These are phyloP conservation scores for Lactarius deliciosus DNA, from an alignment of 768 basidiomycete genomes.

Conservation along the genomic window DNA sequence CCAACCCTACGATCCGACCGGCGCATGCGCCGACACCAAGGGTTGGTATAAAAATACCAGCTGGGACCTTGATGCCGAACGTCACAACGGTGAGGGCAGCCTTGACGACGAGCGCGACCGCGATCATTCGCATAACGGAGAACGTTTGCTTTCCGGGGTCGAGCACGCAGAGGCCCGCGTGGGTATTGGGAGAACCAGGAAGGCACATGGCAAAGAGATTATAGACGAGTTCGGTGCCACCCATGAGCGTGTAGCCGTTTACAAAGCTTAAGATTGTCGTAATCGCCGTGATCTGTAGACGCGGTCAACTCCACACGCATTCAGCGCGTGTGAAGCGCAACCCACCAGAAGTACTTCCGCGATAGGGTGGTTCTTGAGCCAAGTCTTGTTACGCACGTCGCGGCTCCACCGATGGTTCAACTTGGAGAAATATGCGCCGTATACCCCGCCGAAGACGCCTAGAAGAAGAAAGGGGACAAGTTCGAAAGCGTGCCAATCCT, in stretches of 20 bases:
- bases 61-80: slow-evolving; percentile 88
- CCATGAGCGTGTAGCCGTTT: slow-evolving; percentile 90
- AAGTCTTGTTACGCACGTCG: slow-evolving; percentile 76
- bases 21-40: slow-evolving; percentile 94
- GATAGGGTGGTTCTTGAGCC: slow-evolving; percentile 77
- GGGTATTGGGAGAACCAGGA: slow-evolving; percentile 50
- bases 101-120: slow-evolving; percentile 80
- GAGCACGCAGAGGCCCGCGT: slow-evolving; percentile 69
- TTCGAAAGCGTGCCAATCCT: slow-evolving; percentile 95
- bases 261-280: slow-evolving; percentile 81
- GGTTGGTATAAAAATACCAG: slow-evolving; percentile 96
- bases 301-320: slow-evolving; percentile 8
- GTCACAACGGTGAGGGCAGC: slow-evolving; percentile 80
- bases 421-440: slow-evolving; percentile 92
- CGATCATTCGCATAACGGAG: slow-evolving; percentile 62
- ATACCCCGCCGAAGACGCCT: slow-evolving; percentile 90
- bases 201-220: slow-evolving; percentile 88
- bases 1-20: slow-evolving; percentile 82
- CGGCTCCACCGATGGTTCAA: slow-evolving; percentile 88
- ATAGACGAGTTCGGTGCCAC: slow-evolving; percentile 93
- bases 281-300: slow-evolving; percentile 64
- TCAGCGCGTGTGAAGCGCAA: slow-evolving; percentile 16
- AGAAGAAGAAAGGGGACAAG: slow-evolving; percentile 81
- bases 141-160: slow-evolving; percentile 58
- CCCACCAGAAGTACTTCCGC: slow-evolving; percentile 80